These are phyloP conservation scores for Stachybotrys elegans DNA, from an alignment of 2,329 filamentous ascomycete species.

Conservation along the genomic window DNA sequence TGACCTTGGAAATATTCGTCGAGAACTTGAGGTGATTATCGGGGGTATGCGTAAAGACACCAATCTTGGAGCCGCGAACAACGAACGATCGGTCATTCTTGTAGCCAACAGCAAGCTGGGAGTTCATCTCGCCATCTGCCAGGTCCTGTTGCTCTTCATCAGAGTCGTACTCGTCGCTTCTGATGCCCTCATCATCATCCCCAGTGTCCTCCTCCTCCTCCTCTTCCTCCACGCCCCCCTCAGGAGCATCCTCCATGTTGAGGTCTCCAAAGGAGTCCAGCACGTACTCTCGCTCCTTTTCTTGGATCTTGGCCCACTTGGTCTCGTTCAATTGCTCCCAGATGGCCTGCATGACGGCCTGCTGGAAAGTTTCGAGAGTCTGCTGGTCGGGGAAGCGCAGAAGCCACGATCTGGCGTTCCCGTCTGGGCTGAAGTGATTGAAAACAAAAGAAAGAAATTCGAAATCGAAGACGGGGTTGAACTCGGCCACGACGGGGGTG, in stretches of 20 bases:
- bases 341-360: slow-evolving; percentile 88
- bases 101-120: slow-evolving; percentile 90
- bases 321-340: slow-evolving; percentile 95
- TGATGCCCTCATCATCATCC: slow-evolving; percentile 56
- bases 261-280: slow-evolving; percentile 93
- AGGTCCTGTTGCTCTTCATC: slow-evolving; percentile 73
- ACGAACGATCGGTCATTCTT: slow-evolving; percentile 97
- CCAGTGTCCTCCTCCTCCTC: slow-evolving; percentile 52
- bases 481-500: slow-evolving; percentile 78
- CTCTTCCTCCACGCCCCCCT: slow-evolving; percentile 41
- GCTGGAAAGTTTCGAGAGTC: slow-evolving; percentile 80
- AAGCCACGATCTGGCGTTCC: slow-evolving; percentile 91
- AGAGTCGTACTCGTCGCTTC: slow-evolving; percentile 62
- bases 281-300: slow-evolving; percentile 89
- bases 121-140: slow-evolving; percentile 78
- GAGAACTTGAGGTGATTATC: slow-evolving; percentile 94
- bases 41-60: slow-evolving; percentile 93
- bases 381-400: slow-evolving; percentile 83
- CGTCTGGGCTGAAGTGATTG: slow-evolving; percentile 88
- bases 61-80: slow-evolving; percentile 94
- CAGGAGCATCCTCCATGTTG: slow-evolving; percentile 72
- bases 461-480: slow-evolving; percentile 98
- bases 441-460: slow-evolving; percentile 99
- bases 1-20: slow-evolving; percentile 94
- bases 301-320: slow-evolving; percentile 92